Base-by-base conservation (phyloP, 1,139 yeast species). In the Nakaseomyces nivariensis region DNA sequence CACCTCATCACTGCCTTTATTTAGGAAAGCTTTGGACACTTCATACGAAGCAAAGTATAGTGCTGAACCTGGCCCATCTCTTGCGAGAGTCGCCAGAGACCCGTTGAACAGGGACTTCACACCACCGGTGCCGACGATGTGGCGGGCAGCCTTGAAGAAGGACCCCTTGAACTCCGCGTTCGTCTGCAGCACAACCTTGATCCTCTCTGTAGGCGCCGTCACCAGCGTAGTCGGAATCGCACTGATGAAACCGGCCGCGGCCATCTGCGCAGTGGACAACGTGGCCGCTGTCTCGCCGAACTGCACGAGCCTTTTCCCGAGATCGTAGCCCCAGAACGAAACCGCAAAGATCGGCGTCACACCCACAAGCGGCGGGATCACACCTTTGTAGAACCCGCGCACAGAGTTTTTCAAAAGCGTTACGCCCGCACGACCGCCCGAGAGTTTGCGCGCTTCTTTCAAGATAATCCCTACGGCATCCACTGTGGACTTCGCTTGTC, bases 51-150 rank as follows among this genome's bases (percentile, higher is more conserved):
- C 97, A 67, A 92, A 92, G 71, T 92, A 92, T 34, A 89, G 75
- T 0, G 97, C 97, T n/a, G 95, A 85, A 4, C 98, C 98, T 1
- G 98, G 98, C 9, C 97, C 97, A 64, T 92, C 98, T 69, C 98
- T 82, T 13, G 96, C 95, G 56, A 92, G 72, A 1, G 98, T 92
- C 5, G 97, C 97, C 26, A 76, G 77, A 0, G 96, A 85, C 22
- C 98, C 98, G 67, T 87, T 86, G 72, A 87, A 90, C 45, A 92
- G 77, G 1, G 97, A 89, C 56, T 77, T 71, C 43, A 90, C 59
- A 44, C 97, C 97, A 37, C 97, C 97, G 50, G 46, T 33, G 17
- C 74, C 75, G 62, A 89, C 81, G 64, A 92, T 78, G 61, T 82
- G 82, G 55, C 72, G 74, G 44, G 89, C 81, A 1, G 74, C 72